Percentiles rank a stretch among this genome's conserved stretches.
phyloP scores from a whole-genome alignment of 73 alveolate genomes.

The Tetrahymena malaccensis region DNA sequence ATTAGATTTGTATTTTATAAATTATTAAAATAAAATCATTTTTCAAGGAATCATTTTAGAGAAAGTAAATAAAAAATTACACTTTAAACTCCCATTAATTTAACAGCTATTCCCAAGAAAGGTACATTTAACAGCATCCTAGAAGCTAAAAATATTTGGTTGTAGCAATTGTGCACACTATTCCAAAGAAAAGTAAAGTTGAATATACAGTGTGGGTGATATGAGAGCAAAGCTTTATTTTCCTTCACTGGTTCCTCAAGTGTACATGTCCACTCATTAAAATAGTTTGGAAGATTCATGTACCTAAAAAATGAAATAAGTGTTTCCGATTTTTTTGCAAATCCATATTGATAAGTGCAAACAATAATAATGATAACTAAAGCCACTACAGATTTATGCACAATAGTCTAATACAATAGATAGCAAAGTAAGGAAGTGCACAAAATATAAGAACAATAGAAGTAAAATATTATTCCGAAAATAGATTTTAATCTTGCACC shows the following conservation, averaged over 20 bases:
- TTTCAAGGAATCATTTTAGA: background rate
- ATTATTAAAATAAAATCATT: background rate
- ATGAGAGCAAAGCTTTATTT: background rate
- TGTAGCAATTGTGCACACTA: background rate
- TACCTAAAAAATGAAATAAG: background rate
- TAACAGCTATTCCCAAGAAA: background rate
- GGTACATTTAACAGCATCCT: background rate
- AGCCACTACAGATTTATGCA: background rate
- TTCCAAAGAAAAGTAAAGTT: background rate
- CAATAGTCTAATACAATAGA: background rate
- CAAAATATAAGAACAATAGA: background rate
- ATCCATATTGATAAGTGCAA: background rate
- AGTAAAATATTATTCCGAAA: background rate
- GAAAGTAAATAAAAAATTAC: background rate
- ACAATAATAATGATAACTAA: background rate
- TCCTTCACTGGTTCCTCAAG: background rate
- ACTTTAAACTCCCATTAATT: background rate
- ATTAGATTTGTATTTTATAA: background rate
- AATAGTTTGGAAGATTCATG: background rate
- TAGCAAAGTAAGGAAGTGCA: background rate
- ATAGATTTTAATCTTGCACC: background rate
- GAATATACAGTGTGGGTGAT: background rate
- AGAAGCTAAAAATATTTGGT: background rate
- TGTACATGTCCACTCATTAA: background rate
- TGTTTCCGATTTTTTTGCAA: background rate